Evolutionary conservation across 75 land plant species (phyloP), one percentile per base, ranked within the genome.

Genomic region (Cunninghamia lanceolata): DNA sequence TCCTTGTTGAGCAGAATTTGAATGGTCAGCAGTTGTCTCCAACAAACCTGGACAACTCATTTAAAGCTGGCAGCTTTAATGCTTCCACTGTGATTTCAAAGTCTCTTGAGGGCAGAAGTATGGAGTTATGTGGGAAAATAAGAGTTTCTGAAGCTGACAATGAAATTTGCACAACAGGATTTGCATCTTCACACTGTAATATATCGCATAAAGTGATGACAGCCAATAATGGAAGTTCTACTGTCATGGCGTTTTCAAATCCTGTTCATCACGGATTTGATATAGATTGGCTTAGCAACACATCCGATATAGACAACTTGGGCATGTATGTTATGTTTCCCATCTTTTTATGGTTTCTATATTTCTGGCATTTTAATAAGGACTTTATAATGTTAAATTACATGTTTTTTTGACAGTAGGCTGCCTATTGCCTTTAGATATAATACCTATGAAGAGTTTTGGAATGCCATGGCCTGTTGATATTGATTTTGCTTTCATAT

Each of bases 1-100:
- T 83, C 63, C 84, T 83, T 83, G 84, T 83, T 83, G 84, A 83
- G 84, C 84, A 83, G 63, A 83, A 83, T 83, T 83, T 83, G 63
- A 83, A 83, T 36, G 84, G 84, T 54, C 84, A 34, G 56, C 84
- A 83, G 63, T 34, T 54, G 53, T 83, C 9, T 30, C 66, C 66
- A 83, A 54, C 84, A 50, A 83, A 14, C 54, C 66, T 39, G 42
- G 84, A 83, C 66, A 53, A 83, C 34, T 17, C n/a, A 8, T 34
- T 83, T 34, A 83, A 53, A 83, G 25, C 35, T 83, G 84, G 84
- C 40, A 83, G 40, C 54, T 52, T 39, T 50, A 35, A 46, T 83
- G 84, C 40, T 34, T 83, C 84, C 3, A 45, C 50, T 83, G 42
- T 83, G 38, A 83, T 83, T 83, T 54, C 66, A 35, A 83, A 83